Evolutionary conservation across 768 basidiomycete species (phyloP).

Genomic region (Leucosporidium yakuticum): DNA sequence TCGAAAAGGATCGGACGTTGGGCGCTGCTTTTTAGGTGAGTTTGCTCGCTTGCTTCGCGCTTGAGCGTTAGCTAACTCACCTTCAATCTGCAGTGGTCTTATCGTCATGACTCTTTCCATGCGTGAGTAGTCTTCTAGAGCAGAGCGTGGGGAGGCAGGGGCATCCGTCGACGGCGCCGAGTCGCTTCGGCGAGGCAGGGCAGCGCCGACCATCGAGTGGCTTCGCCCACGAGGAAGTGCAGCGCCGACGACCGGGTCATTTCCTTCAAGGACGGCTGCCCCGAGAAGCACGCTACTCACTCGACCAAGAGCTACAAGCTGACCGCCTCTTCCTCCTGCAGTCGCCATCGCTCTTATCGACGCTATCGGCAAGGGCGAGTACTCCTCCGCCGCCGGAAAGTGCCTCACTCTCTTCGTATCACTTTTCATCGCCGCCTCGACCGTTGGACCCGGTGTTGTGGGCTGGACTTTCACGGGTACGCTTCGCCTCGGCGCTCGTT

Average conservation of each 20-base stretch:
- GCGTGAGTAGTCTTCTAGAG: background rate
- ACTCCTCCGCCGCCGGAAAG: slow-evolving; percentile 16
- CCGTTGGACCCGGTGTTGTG: slow-evolving; percentile 18
- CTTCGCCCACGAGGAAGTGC: too few relatives aligned
- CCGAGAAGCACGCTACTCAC: too few relatives aligned
- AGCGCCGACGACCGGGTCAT: too few relatives aligned
- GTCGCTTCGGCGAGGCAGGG: too few relatives aligned
- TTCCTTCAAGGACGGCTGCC: too few relatives aligned
- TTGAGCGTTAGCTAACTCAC: too few relatives aligned
- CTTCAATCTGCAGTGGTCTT: slow-evolving; percentile 5
- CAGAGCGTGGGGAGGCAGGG: background rate
- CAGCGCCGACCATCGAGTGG: too few relatives aligned
- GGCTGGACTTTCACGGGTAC: slow-evolving; percentile 22
- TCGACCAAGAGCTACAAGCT: too few relatives aligned
- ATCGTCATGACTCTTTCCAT: slow-evolving; percentile 16
- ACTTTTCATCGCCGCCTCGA: slow-evolving; percentile 24
- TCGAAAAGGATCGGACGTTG: slow-evolving; percentile 28
- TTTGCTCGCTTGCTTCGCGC: too few relatives aligned
- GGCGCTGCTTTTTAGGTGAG: slow-evolving; percentile 18
- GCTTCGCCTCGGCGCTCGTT: background rate
- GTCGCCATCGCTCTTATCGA: slow-evolving; percentile 30
- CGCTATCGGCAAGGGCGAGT: slow-evolving; percentile 11
- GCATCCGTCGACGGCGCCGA: too few relatives aligned
- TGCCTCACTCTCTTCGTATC: slow-evolving; percentile 25
- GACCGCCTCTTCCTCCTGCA: background rate